Evolutionary conservation across 176 grass and related monocot genomes (phyloP).

Genomic region (Dactylis glomerata): DNA sequence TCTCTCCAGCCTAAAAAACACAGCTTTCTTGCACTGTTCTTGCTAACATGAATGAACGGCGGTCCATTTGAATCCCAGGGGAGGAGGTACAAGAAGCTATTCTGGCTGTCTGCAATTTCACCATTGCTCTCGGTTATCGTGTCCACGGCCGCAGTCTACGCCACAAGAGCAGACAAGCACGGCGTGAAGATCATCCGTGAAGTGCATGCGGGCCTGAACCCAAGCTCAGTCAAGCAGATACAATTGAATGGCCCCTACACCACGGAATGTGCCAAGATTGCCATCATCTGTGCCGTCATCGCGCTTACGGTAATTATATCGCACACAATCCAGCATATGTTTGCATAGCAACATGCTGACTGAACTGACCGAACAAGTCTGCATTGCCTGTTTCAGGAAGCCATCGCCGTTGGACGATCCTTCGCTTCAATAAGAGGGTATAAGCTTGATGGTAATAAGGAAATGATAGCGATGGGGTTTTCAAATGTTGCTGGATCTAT

Average conservation of each 20-base stretch:
- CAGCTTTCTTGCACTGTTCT: background rate
- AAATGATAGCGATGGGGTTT: conserved; percentile 92
- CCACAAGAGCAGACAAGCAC: conserved; percentile 72
- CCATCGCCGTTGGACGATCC: conserved; percentile 87
- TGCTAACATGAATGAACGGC: background rate
- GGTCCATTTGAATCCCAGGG: conserved; percentile 37
- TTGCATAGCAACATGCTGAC: background rate
- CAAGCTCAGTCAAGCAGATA: conserved; percentile 72
- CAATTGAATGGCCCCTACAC: conserved; percentile 50
- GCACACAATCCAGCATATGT: background rate
- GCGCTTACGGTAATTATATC: conserved; percentile 59
- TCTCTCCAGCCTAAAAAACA: background rate
- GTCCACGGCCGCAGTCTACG: conserved; percentile 68
- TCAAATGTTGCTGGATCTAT: conserved; percentile 89
- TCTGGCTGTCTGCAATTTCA: conserved; percentile 76
- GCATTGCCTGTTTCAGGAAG: conserved; percentile 64
- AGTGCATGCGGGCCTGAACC: conserved; percentile 67
- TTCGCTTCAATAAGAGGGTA: conserved; percentile 87
- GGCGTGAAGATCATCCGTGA: conserved; percentile 95
- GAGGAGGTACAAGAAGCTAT: conserved; percentile 83
- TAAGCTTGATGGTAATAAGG: conserved; percentile 88
- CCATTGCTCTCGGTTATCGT: conserved; percentile 76
- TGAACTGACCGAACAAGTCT: background rate
- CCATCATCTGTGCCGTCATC: conserved; percentile 74
- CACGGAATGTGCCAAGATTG: conserved; percentile 75